Evolutionary conservation across 139 green algal genomes (phyloP), one percentile per base, ranked within the genome.

Genomic region (Tetradesmus lagerheimii): DNA sequence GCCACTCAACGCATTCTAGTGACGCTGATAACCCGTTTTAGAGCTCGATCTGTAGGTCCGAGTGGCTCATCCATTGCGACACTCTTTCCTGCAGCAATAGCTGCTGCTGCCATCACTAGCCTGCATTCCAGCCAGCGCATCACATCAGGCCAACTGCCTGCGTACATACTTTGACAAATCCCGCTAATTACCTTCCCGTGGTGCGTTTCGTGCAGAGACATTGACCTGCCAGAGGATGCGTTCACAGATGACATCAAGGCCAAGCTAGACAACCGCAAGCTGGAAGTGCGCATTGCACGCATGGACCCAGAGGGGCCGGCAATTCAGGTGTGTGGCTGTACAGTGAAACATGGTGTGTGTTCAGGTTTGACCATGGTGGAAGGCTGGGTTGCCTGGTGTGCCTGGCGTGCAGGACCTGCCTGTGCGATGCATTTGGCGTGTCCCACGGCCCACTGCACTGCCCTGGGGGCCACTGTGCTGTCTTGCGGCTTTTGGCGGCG

Each of bases 231-330:
- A 35, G 86, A 90, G 20, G 86, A 90, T 25, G 86, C 50, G 1
- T 90, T 80, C 47, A 90, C 86, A 34, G 76, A 85, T 86, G 76
- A 90, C 37, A 74, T 41, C 23, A 38, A 27, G 31, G 86, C 86
- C 76, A 85, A 79, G 50, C 20, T 80, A 2, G 50, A 67, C 43
- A 12, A 78, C 76, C 47, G 38, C 37, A 85, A 85, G 86, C 76
- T 90, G 23, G 12, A 29, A 8, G 45, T 90, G n/a, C 57, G 37
- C 43, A 85, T 90, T n/a, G 50, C 75, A 14, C 76, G 86, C 34
- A 47, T 76, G 3, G 86, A 90, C 47, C 86, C 86, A 5, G 25
- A 90, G 6, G 86, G 86, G 16, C 86, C 86, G 15, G 77, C 86
- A 29, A 90, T 90, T 76, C 47, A 83, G 85, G 67, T 82, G 29